These are phyloP conservation scores for Lentinula lateritia DNA, from an alignment of 768 basidiomycete genomes.

Conservation along the genomic window DNA sequence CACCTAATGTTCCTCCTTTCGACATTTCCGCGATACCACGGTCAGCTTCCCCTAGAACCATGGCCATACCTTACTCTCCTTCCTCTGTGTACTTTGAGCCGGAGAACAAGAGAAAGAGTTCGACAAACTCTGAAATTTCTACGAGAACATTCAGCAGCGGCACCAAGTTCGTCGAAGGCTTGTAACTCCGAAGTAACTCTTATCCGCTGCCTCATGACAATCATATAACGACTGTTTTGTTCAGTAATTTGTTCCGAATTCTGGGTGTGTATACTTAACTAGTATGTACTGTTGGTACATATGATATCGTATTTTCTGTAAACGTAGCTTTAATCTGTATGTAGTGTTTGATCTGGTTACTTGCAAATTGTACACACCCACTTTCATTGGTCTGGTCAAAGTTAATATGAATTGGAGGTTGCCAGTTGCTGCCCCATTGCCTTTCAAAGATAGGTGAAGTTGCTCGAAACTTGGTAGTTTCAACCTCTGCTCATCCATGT, in stretches of 20 bases:
- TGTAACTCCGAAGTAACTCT: background rate
- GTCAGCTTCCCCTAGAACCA: conserved; percentile 16
- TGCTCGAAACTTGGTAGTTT: too few species aligned
- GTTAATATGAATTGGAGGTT: too few species aligned
- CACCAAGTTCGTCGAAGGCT: conserved; percentile 40
- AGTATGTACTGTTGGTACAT: too few species aligned
- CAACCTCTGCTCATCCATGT: too few species aligned
- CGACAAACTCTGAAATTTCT: conserved; percentile 15
- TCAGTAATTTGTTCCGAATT: too few species aligned
- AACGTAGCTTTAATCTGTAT: background rate
- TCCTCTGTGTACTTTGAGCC: conserved; percentile 11
- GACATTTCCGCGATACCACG: conserved; percentile 3
- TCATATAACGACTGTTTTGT: background rate
- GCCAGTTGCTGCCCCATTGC: too few species aligned
- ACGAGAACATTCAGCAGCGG: conserved; percentile 37
- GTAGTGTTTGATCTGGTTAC: background rate
- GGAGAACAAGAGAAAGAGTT: conserved; percentile 11
- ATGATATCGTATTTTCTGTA: too few species aligned
- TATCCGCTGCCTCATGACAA: background rate
- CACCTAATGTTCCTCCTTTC: background rate
- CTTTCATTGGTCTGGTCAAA: too few species aligned
- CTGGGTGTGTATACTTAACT: too few species aligned
- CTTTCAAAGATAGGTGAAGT: too few species aligned
- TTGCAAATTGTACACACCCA: too few species aligned
- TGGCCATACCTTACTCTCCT: conserved; percentile 10